Conservation (phyloP, 139 green algal genomes). For the Chlorella vulgaris region DNA sequence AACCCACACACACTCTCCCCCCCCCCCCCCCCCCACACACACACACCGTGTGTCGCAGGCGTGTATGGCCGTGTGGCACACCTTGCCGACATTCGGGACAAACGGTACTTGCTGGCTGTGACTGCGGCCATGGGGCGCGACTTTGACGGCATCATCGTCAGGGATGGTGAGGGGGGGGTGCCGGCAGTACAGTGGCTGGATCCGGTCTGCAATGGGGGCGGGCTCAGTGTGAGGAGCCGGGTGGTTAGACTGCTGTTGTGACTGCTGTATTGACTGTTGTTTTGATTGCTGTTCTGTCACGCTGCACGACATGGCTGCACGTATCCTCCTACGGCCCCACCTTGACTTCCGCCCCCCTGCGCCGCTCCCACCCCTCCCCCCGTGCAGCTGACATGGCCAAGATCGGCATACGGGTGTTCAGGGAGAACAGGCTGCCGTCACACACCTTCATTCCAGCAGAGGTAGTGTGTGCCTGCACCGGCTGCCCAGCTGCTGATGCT, state of each 20-base stretch:
- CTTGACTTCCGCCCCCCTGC: neutral
- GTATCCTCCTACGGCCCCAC: too few relatives aligned
- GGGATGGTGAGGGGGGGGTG: conserved; percentile 68
- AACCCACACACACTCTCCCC: neutral
- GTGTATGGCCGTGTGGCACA: conserved; percentile 87
- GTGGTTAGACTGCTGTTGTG: too few relatives aligned
- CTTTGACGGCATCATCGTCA: conserved; percentile 92
- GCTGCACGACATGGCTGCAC: too few relatives aligned
- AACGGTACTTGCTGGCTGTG: conserved; percentile 88
- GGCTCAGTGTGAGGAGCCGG: too few relatives aligned
- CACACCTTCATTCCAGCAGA: conserved; percentile 89
- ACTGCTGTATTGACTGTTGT: too few relatives aligned
- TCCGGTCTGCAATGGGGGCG: too few relatives aligned
- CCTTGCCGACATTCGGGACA: conserved; percentile 75
- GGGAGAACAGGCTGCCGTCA: conserved; percentile 64
- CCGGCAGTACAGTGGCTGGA: too few relatives aligned
- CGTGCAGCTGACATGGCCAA: conserved; percentile 68
- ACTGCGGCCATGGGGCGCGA: conserved; percentile 83
- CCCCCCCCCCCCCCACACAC: neutral
- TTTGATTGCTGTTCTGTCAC: too few relatives aligned
- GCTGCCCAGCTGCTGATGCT: too few relatives aligned
- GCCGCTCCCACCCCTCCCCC: too few relatives aligned
- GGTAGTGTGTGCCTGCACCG: neutral
- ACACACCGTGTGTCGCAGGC: conserved; percentile 37
- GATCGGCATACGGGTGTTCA: conserved; percentile 75